Percentiles rank a stretch among this genome's conserved stretches.
These are phyloP conservation scores for Scheffersomyces titani DNA, from an alignment of 1,139 yeast species.

Conservation along the genomic window DNA sequence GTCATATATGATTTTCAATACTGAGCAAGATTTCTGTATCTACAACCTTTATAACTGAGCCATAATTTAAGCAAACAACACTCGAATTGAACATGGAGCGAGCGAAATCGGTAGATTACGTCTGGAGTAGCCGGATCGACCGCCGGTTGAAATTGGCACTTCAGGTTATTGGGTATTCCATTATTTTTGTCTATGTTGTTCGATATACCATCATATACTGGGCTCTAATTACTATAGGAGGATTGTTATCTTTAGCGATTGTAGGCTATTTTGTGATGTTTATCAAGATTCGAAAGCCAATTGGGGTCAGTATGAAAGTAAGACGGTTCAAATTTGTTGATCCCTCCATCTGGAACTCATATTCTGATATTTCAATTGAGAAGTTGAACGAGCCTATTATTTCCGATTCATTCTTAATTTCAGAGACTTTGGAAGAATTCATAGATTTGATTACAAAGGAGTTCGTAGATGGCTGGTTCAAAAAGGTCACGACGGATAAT, in stretches of 20 bases:
- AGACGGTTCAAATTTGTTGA: conserved; percentile 10
- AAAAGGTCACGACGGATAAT: conserved; percentile 44
- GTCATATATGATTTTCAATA: background rate
- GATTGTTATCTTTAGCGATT: conserved; percentile 1
- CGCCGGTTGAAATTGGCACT: background rate
- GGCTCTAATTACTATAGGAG: conserved; percentile 7
- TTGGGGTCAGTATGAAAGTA: background rate
- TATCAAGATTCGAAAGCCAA: conserved; percentile 4
- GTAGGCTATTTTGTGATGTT: conserved; percentile 5
- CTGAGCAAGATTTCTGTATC: background rate
- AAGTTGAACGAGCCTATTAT: conserved; percentile 30
- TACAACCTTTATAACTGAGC: background rate
- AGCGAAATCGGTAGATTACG: background rate
- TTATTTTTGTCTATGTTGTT: conserved; percentile 7
- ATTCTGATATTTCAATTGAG: conserved; percentile 4
- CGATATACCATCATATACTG: conserved; percentile 13
- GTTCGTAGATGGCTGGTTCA: conserved; percentile 69
- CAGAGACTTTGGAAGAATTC: conserved; percentile 54
- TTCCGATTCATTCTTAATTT: conserved; percentile 53
- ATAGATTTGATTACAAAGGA: conserved; percentile 55
- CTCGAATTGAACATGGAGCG: background rate
- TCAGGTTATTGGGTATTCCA: conserved; percentile 3
- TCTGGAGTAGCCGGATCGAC: background rate
- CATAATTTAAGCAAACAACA: too few species aligned
- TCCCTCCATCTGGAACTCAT: conserved; percentile 6